phyloP scores from a whole-genome alignment of 805 yeast genomes.

The Saccharomycopsis guyanensis region DNA sequence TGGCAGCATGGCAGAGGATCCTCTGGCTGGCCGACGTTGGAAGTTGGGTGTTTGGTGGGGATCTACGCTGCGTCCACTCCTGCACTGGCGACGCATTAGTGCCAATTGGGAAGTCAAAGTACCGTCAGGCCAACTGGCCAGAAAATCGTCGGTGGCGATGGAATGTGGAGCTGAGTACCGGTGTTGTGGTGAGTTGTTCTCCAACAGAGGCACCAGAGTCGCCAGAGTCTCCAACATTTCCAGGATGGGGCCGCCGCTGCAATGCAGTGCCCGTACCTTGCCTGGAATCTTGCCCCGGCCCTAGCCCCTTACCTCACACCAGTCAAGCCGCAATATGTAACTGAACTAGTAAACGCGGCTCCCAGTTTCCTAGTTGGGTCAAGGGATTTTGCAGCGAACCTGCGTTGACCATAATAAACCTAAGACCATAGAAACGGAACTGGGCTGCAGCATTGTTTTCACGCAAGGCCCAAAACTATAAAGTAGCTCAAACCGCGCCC shows the following conservation, averaged over 20 bases:
- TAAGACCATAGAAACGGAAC: too few species aligned
- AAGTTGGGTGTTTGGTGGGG: too few species aligned
- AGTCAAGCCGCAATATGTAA: background rate
- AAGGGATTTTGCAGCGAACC: constrained; percentile 12
- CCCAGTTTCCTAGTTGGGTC: constrained; percentile 9
- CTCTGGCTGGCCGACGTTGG: background rate
- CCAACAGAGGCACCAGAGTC: too few species aligned
- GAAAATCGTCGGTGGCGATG: too few species aligned
- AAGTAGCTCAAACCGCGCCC: background rate
- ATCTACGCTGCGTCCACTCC: background rate
- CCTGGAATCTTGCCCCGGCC: too few species aligned
- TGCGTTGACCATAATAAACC: too few species aligned
- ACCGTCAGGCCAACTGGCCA: background rate
- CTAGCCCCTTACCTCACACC: too few species aligned
- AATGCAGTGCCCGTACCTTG: too few species aligned
- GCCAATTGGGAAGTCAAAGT: background rate
- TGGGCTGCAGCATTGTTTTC: background rate
- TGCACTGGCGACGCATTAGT: background rate
- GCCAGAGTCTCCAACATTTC: too few species aligned
- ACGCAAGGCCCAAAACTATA: background rate
- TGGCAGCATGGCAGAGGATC: background rate
- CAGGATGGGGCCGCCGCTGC: too few species aligned
- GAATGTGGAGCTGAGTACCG: too few species aligned
- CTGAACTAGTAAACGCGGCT: background rate
- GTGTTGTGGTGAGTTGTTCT: too few species aligned